A percentile compares a stretch with the other conserved stretches of the same genome.
phyloP scores from a whole-genome alignment of 306 rosid species.

The Malus sylvestris region DNA sequence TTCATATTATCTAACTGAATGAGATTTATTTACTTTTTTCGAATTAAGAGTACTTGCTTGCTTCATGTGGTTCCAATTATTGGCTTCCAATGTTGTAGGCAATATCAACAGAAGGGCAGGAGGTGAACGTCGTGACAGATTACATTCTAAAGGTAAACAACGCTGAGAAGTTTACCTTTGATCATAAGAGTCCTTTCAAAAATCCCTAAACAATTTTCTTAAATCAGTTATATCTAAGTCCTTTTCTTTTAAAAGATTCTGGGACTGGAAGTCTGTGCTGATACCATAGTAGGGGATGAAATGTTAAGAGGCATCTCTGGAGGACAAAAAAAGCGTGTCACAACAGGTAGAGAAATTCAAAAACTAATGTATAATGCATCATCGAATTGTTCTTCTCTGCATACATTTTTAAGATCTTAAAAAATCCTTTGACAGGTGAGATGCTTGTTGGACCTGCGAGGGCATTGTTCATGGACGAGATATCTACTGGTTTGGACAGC shows the following conservation, averaged over 20 bases:
- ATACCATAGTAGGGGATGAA: slow-evolving; percentile 35
- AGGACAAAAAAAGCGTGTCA: slow-evolving; percentile 47
- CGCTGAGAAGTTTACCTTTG: neutral
- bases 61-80: neutral
- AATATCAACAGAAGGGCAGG: slow-evolving; percentile 24
- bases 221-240: neutral
- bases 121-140: slow-evolving; percentile 29
- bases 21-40: neutral
- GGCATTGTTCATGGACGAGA: slow-evolving; percentile 45
- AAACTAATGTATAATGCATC: neutral
- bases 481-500: slow-evolving; percentile 49
- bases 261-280: slow-evolving; percentile 42
- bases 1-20: neutral
- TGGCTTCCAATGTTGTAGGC: slow-evolving; percentile 21
- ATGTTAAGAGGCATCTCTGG: slow-evolving; percentile 45
- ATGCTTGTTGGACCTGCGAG: slow-evolving; percentile 45
- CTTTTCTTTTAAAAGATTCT: slow-evolving; percentile 19
- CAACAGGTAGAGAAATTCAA: slow-evolving; percentile 28
- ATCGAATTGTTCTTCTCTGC: neutral
- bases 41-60: neutral
- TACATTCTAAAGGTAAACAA: slow-evolving; percentile 32
- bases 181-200: neutral
- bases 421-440: slow-evolving; percentile 22
- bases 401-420: neutral
- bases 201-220: neutral